Evolutionary conservation across 2,329 filamentous ascomycete species (phyloP), one percentile per base, ranked within the genome.

Genomic region (Aspergillus sp.): DNA sequence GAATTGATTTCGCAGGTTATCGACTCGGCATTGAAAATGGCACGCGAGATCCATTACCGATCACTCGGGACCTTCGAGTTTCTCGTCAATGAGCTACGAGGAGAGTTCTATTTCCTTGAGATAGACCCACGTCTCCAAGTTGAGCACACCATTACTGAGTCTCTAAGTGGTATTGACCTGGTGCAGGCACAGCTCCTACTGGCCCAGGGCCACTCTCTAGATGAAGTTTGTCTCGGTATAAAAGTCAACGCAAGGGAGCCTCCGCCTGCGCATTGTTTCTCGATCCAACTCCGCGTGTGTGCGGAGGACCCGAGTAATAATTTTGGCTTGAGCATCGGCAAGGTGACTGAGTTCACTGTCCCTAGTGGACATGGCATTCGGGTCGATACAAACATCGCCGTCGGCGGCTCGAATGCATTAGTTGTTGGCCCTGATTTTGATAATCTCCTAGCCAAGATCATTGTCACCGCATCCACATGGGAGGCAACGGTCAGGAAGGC

Each of bases 31-130:
- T 55, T 86, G 44, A 74, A 67, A 15, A 69, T 69, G 55, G 64
- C 64, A 11, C 62, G 43, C 17, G 59, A 80, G 72, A 79, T 85
- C 49, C 71, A 76, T 3, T 88, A 88, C 66, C 73, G 76, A 48
- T 86, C 82, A 0, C 73, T 88, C 0, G 86, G 85, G 7, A 88
- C 85, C 0, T 86, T 87, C 60, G 86, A 89, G 65, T 88, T 88
- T 56, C 74, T 89, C 0, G 77, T 86, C 12, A 82, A 82, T 55
- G 78, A 80, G 11, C 58, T 69, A 0, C 78, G 71, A 0, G 66
- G 67, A 1, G 78, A 83, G 22, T 84, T 81, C 67, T 86, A 80
- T 69, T 86, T 87, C 62, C 69, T 87, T 5, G 84, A 87, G 64
- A 78, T 86, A 60, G 86, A 87, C 55, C 84, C 84, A 0, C 76